Evolutionary conservation across 2,329 filamentous ascomycete genomes (phyloP), one percentile per base, ranked within the genome.

Genomic region (Sclerotinia nivalis): DNA sequence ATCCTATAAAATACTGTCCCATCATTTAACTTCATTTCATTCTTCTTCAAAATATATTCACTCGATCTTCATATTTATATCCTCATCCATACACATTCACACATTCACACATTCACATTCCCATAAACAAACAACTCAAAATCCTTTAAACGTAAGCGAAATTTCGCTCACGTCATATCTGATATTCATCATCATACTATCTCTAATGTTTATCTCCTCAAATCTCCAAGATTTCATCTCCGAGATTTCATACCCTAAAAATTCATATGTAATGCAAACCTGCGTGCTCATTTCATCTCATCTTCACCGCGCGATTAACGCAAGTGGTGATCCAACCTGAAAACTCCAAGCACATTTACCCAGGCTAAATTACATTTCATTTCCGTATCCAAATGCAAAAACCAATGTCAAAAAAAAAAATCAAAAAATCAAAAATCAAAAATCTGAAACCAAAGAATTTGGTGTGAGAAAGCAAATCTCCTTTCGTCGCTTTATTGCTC

Each of bases 231-330:
- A 37, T 56, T 20, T n/a, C 37, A 37, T 59, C 34, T 37, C 31
- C 40, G 1, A 43, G 15, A 40, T 40, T 12, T 37, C 37, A 37
- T 59, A 34, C 15, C 15, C 40, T 4, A 43, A 43, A 43, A 64
- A 25, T 25, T 43, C 22, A 52, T 64, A 64, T 64, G 47, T 47
- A 65, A 50, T 65, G 61, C 61, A 65, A 65, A 52, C 47, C 61
- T 65, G 61, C 47, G 61, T 65, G 61, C 61, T 52, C 61, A 65
- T 65, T 65, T 65, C 61, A 65, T 65, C 61, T 65, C 61, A 65
- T 65, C 61, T 65, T 65, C 61, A 65, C 61, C 47, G 47, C 61
- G 61, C 47, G 61, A 65, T 65, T 65, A 65, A 65, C 61, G 61
- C 47, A 65, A 49, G 49, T 65, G 47, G 61, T 65, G 61, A 65